A percentile compares a stretch with the other conserved stretches of the same genome.
Evolutionary conservation across 1,284 basidiomycete species (phyloP).

Genomic region (Ceratobasidium sp.): DNA sequence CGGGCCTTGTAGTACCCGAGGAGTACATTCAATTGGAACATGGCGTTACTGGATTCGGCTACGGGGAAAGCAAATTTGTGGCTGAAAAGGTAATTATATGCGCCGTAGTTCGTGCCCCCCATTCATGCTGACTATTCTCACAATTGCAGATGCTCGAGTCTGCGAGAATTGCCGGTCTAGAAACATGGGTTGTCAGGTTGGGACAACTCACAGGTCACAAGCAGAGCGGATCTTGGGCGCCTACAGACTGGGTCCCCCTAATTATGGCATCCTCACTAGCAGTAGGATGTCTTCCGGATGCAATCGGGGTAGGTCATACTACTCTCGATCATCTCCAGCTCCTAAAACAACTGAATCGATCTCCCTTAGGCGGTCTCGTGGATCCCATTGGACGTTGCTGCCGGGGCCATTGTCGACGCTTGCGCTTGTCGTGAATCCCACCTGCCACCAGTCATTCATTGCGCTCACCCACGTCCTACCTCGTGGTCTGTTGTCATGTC

Average conservation of each 20-base stretch:
- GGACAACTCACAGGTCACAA: constrained; percentile 39
- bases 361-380: constrained; percentile 47
- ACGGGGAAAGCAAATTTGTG: constrained; percentile 40
- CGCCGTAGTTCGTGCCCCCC: not conserved
- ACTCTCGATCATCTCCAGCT: not conserved
- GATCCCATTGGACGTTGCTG: constrained; percentile 47
- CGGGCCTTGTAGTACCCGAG: not conserved
- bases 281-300: constrained; percentile 1
- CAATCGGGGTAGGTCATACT: constrained; percentile 5
- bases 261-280: constrained; percentile 21
- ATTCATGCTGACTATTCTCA: not conserved
- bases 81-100: constrained; percentile 40
- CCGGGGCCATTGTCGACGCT: constrained; percentile 45
- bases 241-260: constrained; percentile 37
- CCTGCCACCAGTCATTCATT: constrained; percentile 42
- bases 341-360: not conserved
- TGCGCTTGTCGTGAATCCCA: not conserved
- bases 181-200: constrained; percentile 26
- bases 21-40: not conserved
- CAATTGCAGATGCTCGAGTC: constrained; percentile 4
- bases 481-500: constrained; percentile 44
- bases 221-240: constrained; percentile 37
- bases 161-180: constrained; percentile 3
- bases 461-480: constrained; percentile 48
- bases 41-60: constrained; percentile 22